phyloP scores from a whole-genome alignment of 176 grass and related monocot species.

The Secale cereale region DNA sequence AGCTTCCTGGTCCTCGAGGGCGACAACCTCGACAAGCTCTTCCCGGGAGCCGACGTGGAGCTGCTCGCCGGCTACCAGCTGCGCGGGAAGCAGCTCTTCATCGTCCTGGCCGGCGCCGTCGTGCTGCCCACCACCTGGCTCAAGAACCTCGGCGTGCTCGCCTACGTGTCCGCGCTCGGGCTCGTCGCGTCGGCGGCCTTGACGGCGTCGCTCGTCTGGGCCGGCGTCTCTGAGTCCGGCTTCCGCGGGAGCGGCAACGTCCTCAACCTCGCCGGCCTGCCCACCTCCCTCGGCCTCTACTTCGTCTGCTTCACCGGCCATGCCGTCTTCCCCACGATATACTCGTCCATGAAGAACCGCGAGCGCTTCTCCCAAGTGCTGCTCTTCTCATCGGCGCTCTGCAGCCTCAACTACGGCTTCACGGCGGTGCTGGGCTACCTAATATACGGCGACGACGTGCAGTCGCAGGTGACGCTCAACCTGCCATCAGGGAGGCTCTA shows the following conservation, averaged over 20 bases:
- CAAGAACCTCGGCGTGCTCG: slow-evolving; percentile 30
- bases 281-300: slow-evolving; percentile 40
- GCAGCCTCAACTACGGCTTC: slow-evolving; percentile 38
- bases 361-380: slow-evolving; percentile 41
- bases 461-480: neutral
- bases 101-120: slow-evolving; percentile 32
- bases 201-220: slow-evolving; percentile 42
- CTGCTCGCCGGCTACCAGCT: slow-evolving; percentile 11
- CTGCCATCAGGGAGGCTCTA: neutral
- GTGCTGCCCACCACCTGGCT: slow-evolving; percentile 53
- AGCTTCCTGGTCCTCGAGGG: slow-evolving; percentile 6
- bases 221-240: slow-evolving; percentile 28
- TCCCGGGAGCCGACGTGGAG: neutral
- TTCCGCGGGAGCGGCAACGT: slow-evolving; percentile 28
- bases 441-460: neutral
- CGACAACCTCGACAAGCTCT: neutral
- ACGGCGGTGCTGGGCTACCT: slow-evolving; percentile 28
- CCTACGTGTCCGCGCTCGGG: slow-evolving; percentile 39
- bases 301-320: slow-evolving; percentile 49
- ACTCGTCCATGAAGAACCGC: slow-evolving; percentile 39
- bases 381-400: slow-evolving; percentile 31
- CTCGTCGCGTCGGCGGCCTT: slow-evolving; percentile 40
- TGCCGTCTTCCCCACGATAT: slow-evolving; percentile 47
- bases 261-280: slow-evolving; percentile 35
- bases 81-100: slow-evolving; percentile 42